Evolutionary conservation across 2,329 filamentous ascomycete species (phyloP).

Genomic region (Hymenotorrendiella dingleyae): DNA sequence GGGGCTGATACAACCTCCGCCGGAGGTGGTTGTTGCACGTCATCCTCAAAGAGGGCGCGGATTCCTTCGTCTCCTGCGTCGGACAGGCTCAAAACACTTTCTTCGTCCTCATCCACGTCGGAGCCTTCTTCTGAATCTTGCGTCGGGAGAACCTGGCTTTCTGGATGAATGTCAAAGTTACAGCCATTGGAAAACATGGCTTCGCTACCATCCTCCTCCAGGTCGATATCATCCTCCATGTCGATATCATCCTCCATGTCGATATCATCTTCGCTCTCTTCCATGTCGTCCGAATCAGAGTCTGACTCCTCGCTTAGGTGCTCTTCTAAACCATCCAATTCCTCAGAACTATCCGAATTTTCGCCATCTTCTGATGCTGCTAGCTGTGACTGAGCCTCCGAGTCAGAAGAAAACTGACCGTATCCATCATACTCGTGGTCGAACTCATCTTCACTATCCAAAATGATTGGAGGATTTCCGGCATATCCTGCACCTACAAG

Average conservation of each 20-base stretch:
- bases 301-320: slow-evolving; percentile 4
- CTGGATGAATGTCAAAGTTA: too few species aligned
- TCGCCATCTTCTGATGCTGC: slow-evolving; percentile 3
- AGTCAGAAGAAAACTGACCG: slow-evolving; percentile 11
- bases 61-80: slow-evolving; percentile 22
- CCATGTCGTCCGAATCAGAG: slow-evolving; percentile 2
- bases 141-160: too few species aligned
- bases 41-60: slow-evolving; percentile 18
- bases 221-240: too few species aligned
- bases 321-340: slow-evolving; percentile 11
- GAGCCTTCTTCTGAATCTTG: neutral
- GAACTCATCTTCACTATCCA: slow-evolving; percentile 12
- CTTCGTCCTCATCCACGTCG: slow-evolving; percentile 8
- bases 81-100: slow-evolving; percentile 23
- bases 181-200: too few species aligned
- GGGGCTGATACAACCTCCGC: too few species aligned
- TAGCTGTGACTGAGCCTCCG: slow-evolving; percentile 9
- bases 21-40: too few species aligned
- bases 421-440: too few species aligned
- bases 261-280: slow-evolving; percentile 1
- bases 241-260: slow-evolving; percentile 6
- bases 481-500: slow-evolving; percentile 7
- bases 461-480: slow-evolving; percentile 11
- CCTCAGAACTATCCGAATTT: slow-evolving; percentile 6
- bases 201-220: too few species aligned